Evolutionary conservation across 2,329 filamentous ascomycete genomes (phyloP), one percentile per base, ranked within the genome.

Genomic region (Curvularia sp.): DNA sequence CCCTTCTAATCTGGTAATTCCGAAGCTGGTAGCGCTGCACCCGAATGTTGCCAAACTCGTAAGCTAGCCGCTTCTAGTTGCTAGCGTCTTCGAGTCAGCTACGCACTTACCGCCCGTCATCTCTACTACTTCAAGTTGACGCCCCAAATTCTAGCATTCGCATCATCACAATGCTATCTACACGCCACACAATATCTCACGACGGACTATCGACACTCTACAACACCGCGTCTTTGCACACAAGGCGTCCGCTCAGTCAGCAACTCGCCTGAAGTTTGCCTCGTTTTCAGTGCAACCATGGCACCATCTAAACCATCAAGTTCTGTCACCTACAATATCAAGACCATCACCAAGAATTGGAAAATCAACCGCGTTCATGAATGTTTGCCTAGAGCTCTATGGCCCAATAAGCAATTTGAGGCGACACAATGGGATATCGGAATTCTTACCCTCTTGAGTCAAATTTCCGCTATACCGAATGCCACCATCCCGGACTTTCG

Each of bases 71-170:
- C 39, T 49, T 35, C 39, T 26, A 42, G 26, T 22, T 43, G 24
- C 51, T 55, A 55, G 46, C 55, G 46, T 9, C 31, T 44, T 13
- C 55, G 39, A 49, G 55, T 55, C 55, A 49, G 46, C 39, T 46
- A 53, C 50, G 55, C 55, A 42, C 47, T 41, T 53, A 58, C 55
- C 55, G 55, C 55, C 52, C 49, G 41, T 39, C 48, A 50, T 31
- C 30, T 44, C 39, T 48, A 55, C 31, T 50, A 55, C 26, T 46
- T 53, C 44, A 44, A 52, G 51, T 24, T 20, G 51, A 30, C 51
- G 24, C 30, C 46, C 24, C 39, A 20, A 49, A 33, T 26, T 18
- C 39, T 46, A 22, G 31, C 33, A 31, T 55, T 30, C 22, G 47
- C 51, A 49, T 49, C 24, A 55, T 31, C 39, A 50, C 46, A 35